Evolutionary conservation across 805 yeast genomes (phyloP).

Genomic region (Blastobotrys americana): DNA sequence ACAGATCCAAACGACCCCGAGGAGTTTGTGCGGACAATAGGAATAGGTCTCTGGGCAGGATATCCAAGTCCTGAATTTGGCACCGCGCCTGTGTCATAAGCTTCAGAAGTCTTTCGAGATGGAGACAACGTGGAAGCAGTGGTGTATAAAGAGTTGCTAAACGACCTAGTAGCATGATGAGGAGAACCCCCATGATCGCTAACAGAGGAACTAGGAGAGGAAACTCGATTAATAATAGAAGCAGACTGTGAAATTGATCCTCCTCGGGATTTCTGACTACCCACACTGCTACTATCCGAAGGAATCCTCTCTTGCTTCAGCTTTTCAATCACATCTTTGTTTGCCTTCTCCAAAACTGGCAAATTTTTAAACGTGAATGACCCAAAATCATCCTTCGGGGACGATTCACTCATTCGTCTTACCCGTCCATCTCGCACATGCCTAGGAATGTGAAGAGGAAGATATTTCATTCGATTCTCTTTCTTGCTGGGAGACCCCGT

Average conservation of each 20-base stretch:
- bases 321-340: slow-evolving; percentile 83
- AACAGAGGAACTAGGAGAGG: not conserved
- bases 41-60: not conserved
- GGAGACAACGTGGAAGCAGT: not conserved
- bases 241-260: slow-evolving; percentile 40
- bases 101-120: not conserved
- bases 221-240: not conserved
- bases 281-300: slow-evolving; percentile 34
- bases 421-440: slow-evolving; percentile 65
- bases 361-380: slow-evolving; percentile 84
- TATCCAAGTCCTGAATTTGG: too few species aligned
- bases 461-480: slow-evolving; percentile 8
- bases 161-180: too few species aligned
- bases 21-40: slow-evolving; percentile 1
- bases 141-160: not conserved
- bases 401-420: slow-evolving; percentile 56
- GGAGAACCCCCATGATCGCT: not conserved
- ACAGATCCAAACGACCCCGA: not conserved
- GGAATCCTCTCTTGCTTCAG: slow-evolving; percentile 74
- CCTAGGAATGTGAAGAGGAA: slow-evolving; percentile 46
- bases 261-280: slow-evolving; percentile 19
- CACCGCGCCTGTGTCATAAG: too few species aligned
- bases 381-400: slow-evolving; percentile 65
- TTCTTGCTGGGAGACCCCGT: slow-evolving; percentile 2
- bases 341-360: slow-evolving; percentile 86